Evolutionary conservation across 768 basidiomycete species (phyloP).

Genomic region (Tricholoma bakamatsutake): DNA sequence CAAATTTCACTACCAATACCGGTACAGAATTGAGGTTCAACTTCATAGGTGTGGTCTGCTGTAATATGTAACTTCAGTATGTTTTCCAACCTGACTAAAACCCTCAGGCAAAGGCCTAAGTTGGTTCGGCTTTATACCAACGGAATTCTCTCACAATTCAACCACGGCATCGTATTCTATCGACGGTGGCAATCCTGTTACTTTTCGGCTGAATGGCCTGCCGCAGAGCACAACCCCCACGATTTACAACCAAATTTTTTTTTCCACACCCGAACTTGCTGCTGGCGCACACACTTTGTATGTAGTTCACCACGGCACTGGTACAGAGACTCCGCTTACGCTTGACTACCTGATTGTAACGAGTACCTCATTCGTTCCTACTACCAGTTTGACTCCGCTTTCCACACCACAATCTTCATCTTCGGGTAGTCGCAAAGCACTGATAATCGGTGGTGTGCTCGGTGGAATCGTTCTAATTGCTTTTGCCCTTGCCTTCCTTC

Average conservation of each 20-base stretch:
- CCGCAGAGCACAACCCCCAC: conserved; percentile 1
- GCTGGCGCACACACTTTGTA: conserved; percentile 16
- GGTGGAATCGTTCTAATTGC: conserved; percentile 5
- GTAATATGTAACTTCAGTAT: conserved; percentile 2
- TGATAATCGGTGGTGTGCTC: conserved; percentile 10
- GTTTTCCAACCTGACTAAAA: not conserved
- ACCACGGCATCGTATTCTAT: conserved; percentile 22
- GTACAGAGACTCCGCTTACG: conserved; percentile 16
- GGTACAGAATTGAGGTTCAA: conserved; percentile 14
- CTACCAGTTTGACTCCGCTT: conserved; percentile 4
- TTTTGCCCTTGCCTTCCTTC: not conserved
- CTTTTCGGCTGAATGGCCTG: conserved; percentile 15
- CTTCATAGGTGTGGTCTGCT: conserved; percentile 18
- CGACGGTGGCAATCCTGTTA: conserved; percentile 14
- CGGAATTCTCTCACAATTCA: conserved; percentile 15
- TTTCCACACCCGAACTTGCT: conserved; percentile 14
- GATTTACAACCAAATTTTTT: conserved; percentile 16
- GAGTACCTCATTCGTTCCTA: conserved; percentile 5
- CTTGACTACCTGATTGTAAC: conserved; percentile 16
- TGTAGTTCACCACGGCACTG: conserved; percentile 18
- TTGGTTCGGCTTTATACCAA: conserved; percentile 21
- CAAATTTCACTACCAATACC: conserved; percentile 10
- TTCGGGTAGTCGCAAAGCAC: conserved; percentile 3
- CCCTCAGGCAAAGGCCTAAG: conserved; percentile 19
- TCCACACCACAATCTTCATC: not conserved